These are phyloP conservation scores for Chaetomium fimeti DNA, from an alignment of 495 filamentous ascomycete genomes.

Conservation along the genomic window DNA sequence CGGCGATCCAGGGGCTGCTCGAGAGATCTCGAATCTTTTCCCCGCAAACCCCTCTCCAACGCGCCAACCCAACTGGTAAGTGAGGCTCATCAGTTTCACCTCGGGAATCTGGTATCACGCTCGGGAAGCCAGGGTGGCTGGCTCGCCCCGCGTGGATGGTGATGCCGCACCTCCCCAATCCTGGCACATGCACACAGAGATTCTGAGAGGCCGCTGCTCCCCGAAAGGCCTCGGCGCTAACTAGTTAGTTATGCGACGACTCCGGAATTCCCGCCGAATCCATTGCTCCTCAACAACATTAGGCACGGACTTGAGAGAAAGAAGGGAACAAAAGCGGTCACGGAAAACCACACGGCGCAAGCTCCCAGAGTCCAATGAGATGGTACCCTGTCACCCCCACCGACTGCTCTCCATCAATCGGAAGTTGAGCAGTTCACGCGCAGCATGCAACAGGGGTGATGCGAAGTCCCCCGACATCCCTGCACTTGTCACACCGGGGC, in stretches of 20 bases:
- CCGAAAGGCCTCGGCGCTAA: not conserved
- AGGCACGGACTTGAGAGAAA: not conserved
- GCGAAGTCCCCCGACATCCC: conserved; percentile 4
- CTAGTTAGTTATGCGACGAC: not conserved
- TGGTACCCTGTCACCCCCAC: not conserved
- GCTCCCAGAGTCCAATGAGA: conserved; percentile 1
- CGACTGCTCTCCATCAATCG: conserved; percentile 18
- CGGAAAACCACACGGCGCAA: not conserved
- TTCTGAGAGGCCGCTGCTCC: not conserved
- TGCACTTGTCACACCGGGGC: conserved; percentile 28
- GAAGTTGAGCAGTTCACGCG: conserved; percentile 17
- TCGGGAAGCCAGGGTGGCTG: conserved; percentile 7
- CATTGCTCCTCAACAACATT: not conserved
- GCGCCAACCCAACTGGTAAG: not conserved
- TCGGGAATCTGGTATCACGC: conserved; percentile 5
- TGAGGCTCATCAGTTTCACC: not conserved
- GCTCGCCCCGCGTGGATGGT: not conserved
- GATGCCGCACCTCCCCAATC: not conserved
- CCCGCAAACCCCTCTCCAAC: not conserved
- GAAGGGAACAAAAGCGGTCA: not conserved
- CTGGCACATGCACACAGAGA: not conserved
- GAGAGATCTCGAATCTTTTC: not conserved
- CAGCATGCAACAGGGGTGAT: conserved; percentile 18
- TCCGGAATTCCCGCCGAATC: not conserved
- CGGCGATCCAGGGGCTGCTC: not conserved